Conservation (phyloP, 805 yeast species). For the Blastobotrys mokoenaii region DNA sequence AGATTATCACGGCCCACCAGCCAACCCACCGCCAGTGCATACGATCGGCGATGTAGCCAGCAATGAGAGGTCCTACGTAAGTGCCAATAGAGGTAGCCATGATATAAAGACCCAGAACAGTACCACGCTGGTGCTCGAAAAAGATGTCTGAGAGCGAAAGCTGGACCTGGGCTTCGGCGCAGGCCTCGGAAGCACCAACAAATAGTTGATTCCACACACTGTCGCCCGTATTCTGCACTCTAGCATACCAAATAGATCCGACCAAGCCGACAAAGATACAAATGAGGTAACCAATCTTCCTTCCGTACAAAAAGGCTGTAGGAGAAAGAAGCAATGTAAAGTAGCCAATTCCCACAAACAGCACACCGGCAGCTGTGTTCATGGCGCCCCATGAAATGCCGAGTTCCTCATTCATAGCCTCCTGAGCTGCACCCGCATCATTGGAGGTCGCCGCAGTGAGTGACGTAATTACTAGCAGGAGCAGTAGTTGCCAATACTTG, state of each 20-base stretch:
- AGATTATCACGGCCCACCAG: constrained; percentile 53
- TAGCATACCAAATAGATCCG: constrained; percentile 71
- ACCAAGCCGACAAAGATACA: constrained; percentile 51
- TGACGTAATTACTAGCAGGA: constrained; percentile 37
- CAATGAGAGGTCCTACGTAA: constrained; percentile 68
- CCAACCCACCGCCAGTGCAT: constrained; percentile 73
- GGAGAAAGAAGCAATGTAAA: constrained; percentile 60
- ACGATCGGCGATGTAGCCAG: constrained; percentile 56
- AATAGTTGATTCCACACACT: constrained; percentile 71
- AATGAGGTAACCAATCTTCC: constrained; percentile 54
- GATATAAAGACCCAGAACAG: constrained; percentile 63
- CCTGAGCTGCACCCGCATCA: constrained; percentile 67
- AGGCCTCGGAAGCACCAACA: constrained; percentile 68
- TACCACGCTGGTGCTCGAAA: constrained; percentile 68
- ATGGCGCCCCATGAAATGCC: constrained; percentile 58
- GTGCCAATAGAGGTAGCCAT: constrained; percentile 73
- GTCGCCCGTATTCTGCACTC: constrained; percentile 43
- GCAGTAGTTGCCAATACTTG: constrained; percentile 37
- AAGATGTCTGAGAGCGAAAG: constrained; percentile 60
- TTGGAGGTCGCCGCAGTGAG: constrained; percentile 50
- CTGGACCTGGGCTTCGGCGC: constrained; percentile 69
- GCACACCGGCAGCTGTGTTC: constrained; percentile 77
- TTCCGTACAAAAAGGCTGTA: constrained; percentile 58
- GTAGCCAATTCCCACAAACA: constrained; percentile 62
- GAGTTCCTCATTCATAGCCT: constrained; percentile 51